A percentile compares a stretch with the other conserved stretches of the same genome.
Evolutionary conservation across 495 filamentous ascomycete species (phyloP).

Genomic region (Bryoglossum gracile): DNA sequence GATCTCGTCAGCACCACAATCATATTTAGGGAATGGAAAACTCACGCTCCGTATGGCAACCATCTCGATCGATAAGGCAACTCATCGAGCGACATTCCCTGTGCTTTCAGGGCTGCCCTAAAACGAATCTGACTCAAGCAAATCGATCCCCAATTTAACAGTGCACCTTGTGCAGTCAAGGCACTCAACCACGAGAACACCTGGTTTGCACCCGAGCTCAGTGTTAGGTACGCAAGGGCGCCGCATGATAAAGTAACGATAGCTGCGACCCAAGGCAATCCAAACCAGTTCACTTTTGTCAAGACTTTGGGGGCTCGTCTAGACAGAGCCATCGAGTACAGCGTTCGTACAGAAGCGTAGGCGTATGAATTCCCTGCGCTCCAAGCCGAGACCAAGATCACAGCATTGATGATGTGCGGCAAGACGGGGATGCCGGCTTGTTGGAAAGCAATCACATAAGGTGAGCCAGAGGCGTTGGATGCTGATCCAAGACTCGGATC

Average conservation of each 20-base stretch:
- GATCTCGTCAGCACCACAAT: too few relatives aligned
- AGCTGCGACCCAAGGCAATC: slow-evolving; percentile 51
- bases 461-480: slow-evolving; percentile 54
- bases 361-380: slow-evolving; percentile 59
- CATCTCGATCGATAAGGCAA: too few relatives aligned
- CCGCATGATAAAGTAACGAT: slow-evolving; percentile 42
- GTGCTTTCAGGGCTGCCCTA: slow-evolving; percentile 48
- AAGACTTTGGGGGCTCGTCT: slow-evolving; percentile 49
- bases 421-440: slow-evolving; percentile 56
- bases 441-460: slow-evolving; percentile 61
- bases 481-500: slow-evolving; percentile 36
- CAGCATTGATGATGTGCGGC: slow-evolving; percentile 53
- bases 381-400: slow-evolving; percentile 64
- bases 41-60: too few relatives aligned
- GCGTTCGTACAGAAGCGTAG: slow-evolving; percentile 50
- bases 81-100: too few relatives aligned
- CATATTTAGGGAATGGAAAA: too few relatives aligned
- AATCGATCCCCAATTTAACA: slow-evolving; percentile 45
- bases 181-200: slow-evolving; percentile 55
- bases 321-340: slow-evolving; percentile 55
- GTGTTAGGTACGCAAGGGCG: slow-evolving; percentile 48
- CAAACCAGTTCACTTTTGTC: slow-evolving; percentile 46
- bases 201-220: slow-evolving; percentile 40
- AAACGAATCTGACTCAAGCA: slow-evolving; percentile 3
- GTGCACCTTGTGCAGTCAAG: slow-evolving; percentile 40